Conservation (phyloP, 2,329 filamentous ascomycete species). For the Ascochyta viciae-villosae region DNA sequence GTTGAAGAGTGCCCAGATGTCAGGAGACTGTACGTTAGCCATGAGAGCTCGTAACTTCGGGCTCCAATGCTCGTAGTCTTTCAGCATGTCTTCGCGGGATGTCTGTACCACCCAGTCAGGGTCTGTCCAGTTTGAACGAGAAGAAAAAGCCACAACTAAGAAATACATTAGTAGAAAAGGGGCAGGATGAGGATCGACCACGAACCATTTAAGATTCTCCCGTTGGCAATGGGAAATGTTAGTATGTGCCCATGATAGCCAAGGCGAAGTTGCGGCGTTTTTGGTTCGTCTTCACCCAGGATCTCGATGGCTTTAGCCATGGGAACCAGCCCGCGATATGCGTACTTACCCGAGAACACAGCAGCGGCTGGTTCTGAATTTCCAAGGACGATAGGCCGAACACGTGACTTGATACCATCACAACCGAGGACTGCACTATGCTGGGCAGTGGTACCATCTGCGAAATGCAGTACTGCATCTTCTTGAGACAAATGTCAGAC, state of each 20-base stretch:
- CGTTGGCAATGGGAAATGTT: conserved; percentile 67
- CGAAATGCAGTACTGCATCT: conserved; percentile 48
- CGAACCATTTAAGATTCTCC: conserved; percentile 60
- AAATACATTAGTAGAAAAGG: conserved; percentile 18
- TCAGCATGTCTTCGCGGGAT: conserved; percentile 35
- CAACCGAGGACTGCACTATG: conserved; percentile 64
- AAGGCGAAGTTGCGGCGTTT: conserved; percentile 63
- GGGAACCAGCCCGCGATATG: conserved; percentile 67
- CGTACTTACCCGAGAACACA: conserved; percentile 65
- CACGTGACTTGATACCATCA: conserved; percentile 68
- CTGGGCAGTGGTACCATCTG: conserved; percentile 54
- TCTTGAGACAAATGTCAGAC: conserved; percentile 1
- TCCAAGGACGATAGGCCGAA: conserved; percentile 62
- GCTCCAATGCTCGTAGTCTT: conserved; percentile 35
- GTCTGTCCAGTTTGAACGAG: conserved; percentile 28
- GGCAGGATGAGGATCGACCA: conserved; percentile 36
- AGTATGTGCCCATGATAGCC: conserved; percentile 65
- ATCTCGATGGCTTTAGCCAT: conserved; percentile 61
- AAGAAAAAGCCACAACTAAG: conserved; percentile 39
- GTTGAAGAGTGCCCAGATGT: conserved; percentile 59
- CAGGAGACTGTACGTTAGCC: conserved; percentile 53
- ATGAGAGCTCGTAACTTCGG: conserved; percentile 29
- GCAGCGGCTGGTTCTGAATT: conserved; percentile 51
- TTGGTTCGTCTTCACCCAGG: conserved; percentile 57
- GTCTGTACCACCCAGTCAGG: conserved; percentile 37